Percentiles rank a stretch among this genome's conserved stretches.
phyloP scores from a whole-genome alignment of 345 rosid species.

The Clarkia xantiana region DNA sequence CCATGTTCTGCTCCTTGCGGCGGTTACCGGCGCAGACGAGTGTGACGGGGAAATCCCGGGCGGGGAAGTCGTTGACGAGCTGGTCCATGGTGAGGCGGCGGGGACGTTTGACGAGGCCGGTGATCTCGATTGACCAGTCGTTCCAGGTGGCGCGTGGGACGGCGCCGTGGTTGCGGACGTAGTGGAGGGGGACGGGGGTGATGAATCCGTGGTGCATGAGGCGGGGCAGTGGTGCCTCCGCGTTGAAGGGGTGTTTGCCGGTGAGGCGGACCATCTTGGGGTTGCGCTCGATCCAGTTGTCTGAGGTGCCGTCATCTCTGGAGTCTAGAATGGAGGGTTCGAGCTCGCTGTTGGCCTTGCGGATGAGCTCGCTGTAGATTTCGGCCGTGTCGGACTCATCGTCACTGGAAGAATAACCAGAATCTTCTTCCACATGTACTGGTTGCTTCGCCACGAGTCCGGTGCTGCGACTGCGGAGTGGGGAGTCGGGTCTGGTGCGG shows the following conservation, averaged over 20 bases:
- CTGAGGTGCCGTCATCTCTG: conserved; percentile 61
- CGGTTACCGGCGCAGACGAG: conserved; percentile 91
- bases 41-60: conserved; percentile 62
- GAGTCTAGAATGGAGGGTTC: conserved; percentile 57
- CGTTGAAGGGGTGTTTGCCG: conserved; percentile 92
- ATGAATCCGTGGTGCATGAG: conserved; percentile 96
- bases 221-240: conserved; percentile 57
- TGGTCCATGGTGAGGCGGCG: conserved; percentile 64
- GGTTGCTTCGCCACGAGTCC: conserved; percentile 6
- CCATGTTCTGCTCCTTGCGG: conserved; percentile 89
- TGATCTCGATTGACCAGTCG: conserved; percentile 61
- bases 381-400: conserved; percentile 40
- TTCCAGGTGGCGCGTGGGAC: conserved; percentile 63
- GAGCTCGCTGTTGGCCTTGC: conserved; percentile 40
- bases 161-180: conserved; percentile 81
- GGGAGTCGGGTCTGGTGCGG: conserved; percentile 32
- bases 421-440: conserved; percentile 30
- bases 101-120: conserved; percentile 65
- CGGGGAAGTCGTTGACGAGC: conserved; percentile 42
- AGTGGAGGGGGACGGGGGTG: conserved; percentile 86
- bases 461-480: conserved; percentile 11
- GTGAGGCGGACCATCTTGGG: conserved; percentile 80
- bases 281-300: conserved; percentile 75
- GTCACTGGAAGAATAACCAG: conserved; percentile 3
- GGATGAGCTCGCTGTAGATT: conserved; percentile 27